phyloP scores from a whole-genome alignment of 148 eudicot species.

The Polygonum aviculare region DNA sequence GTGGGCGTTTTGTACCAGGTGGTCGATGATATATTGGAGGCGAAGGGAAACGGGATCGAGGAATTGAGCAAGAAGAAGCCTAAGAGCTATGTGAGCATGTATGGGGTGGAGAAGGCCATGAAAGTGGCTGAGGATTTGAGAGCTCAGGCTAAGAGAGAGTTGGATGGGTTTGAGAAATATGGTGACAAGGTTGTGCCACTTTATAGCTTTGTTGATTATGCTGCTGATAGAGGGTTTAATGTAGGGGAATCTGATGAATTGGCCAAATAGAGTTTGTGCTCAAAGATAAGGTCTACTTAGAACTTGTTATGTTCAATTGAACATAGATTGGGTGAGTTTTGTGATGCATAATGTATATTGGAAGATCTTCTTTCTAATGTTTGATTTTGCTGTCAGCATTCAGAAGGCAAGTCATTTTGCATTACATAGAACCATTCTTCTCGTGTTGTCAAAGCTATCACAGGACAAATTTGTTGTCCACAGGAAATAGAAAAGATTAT shows the following conservation, averaged over 20 bases:
- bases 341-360: background rate
- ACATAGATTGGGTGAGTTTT: background rate
- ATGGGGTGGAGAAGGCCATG: slow-evolving; percentile 79
- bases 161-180: slow-evolving; percentile 62
- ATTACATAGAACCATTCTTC: too few relatives aligned
- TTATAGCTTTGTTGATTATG: slow-evolving; percentile 84
- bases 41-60: slow-evolving; percentile 17
- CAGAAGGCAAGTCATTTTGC: background rate
- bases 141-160: slow-evolving; percentile 56
- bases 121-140: slow-evolving; percentile 75
- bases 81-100: slow-evolving; percentile 72
- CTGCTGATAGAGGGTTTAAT: slow-evolving; percentile 79
- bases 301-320: background rate
- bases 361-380: too few relatives aligned
- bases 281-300: background rate
- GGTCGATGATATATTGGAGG: slow-evolving; percentile 59
- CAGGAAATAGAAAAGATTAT: too few relatives aligned
- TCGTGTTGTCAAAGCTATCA: too few relatives aligned
- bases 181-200: slow-evolving; percentile 70
- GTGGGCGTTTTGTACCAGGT: slow-evolving; percentile 85
- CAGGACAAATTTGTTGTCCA: too few relatives aligned
- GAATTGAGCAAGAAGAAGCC: slow-evolving; percentile 25
- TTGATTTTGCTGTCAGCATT: too few relatives aligned
- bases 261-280: background rate
- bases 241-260: slow-evolving; percentile 23